phyloP scores from a whole-genome alignment of 2,329 filamentous ascomycete genomes.

The Claviceps maximensis region DNA sequence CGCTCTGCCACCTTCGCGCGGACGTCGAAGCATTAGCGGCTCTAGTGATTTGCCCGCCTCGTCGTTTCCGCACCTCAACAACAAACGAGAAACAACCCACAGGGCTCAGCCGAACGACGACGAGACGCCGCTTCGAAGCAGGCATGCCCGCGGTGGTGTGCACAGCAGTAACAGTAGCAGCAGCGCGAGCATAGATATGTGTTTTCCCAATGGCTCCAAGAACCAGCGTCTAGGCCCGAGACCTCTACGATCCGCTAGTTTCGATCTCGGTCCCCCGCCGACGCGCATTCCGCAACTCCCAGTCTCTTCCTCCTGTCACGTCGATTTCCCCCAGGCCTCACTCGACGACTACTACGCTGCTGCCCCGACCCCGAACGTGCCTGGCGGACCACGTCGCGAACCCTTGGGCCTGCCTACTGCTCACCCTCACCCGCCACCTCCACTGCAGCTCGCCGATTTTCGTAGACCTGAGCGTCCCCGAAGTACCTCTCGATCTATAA shows the following conservation, averaged over 20 bases:
- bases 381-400: slow-evolving; percentile 56
- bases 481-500: slow-evolving; percentile 42
- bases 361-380: slow-evolving; percentile 75
- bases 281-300: slow-evolving; percentile 9
- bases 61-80: slow-evolving; percentile 48
- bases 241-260: slow-evolving; percentile 53
- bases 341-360: slow-evolving; percentile 59
- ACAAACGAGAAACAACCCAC: slow-evolving; percentile 37
- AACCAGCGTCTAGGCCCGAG: slow-evolving; percentile 45
- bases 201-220: slow-evolving; percentile 42
- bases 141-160: slow-evolving; percentile 42
- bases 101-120: slow-evolving; percentile 18
- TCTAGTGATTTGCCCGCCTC: slow-evolving; percentile 54
- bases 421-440: slow-evolving; percentile 26
- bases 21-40: slow-evolving; percentile 67
- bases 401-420: slow-evolving; percentile 19
- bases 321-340: slow-evolving; percentile 36
- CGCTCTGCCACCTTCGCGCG: slow-evolving; percentile 26
- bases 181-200: slow-evolving; percentile 52
- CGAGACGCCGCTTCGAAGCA: slow-evolving; percentile 26
- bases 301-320: slow-evolving; percentile 27
- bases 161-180: slow-evolving; percentile 62
- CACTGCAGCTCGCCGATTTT: slow-evolving; percentile 25
- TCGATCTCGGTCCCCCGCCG: slow-evolving; percentile 44
- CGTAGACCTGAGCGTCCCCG: slow-evolving; percentile 37